Conservation (phyloP, 306 rosid genomes). For the Vigna angularis region DNA sequence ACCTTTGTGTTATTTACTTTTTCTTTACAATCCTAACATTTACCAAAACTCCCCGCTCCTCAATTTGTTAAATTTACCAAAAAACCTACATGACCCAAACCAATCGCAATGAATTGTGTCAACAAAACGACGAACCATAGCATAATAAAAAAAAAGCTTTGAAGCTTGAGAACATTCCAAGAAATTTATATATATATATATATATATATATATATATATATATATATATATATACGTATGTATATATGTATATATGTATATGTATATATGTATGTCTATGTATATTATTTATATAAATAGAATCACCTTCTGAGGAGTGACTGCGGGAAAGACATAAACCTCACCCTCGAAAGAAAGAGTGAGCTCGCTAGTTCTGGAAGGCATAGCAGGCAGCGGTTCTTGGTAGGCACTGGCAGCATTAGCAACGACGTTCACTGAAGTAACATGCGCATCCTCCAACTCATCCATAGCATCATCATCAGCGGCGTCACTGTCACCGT, state of each 20-base stretch:
- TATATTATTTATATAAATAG: not conserved
- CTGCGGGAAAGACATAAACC: conserved; percentile 93
- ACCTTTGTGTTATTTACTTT: not conserved
- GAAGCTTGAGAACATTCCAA: not conserved
- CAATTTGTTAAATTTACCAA: not conserved
- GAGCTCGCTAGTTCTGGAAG: conserved; percentile 85
- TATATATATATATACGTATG: too few relatives aligned
- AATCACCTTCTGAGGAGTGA: conserved; percentile 83
- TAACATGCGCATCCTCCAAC: conserved; percentile 54
- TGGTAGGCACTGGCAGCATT: conserved; percentile 49
- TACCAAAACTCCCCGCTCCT: not conserved
- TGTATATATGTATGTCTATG: too few relatives aligned
- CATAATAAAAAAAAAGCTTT: not conserved
- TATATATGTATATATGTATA: too few relatives aligned
- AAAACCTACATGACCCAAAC: not conserved
- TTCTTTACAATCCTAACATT: not conserved
- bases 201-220: too few relatives aligned
- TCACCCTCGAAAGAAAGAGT: conserved; percentile 97
- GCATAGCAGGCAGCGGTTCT: conserved; percentile 57
- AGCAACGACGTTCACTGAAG: conserved; percentile 52
- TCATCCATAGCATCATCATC: conserved; percentile 73
- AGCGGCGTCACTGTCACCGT: conserved; percentile 42
- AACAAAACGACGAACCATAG: conserved; percentile 11
- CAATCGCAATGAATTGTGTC: not conserved
- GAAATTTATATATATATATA: too few relatives aligned